Conservation (phyloP, 768 basidiomycete genomes). For the Lactifluus echinatus region DNA sequence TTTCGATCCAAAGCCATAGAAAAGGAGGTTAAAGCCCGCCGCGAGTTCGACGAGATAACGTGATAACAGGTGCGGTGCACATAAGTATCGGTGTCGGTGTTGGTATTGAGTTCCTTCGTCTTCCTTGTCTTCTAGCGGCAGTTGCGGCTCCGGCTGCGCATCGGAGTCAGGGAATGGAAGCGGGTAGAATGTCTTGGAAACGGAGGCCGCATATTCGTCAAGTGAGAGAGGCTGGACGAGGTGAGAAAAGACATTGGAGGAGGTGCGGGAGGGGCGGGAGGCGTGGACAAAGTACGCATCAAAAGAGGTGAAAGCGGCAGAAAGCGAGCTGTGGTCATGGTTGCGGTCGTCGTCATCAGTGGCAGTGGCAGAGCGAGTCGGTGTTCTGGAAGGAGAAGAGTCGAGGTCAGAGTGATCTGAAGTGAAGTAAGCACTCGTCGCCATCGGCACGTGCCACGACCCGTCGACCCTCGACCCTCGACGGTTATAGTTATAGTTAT, state of each 20-base stretch:
- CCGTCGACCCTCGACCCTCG: too few relatives aligned
- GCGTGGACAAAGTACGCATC: slow-evolving; percentile 78
- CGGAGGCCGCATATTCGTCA: slow-evolving; percentile 44
- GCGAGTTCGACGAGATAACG: slow-evolving; percentile 64
- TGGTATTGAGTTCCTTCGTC: too few relatives aligned
- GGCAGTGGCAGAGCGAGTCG: slow-evolving; percentile 18
- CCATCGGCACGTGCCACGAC: too few relatives aligned
- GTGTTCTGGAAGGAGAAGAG: slow-evolving; percentile 11
- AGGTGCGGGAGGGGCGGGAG: slow-evolving; percentile 59
- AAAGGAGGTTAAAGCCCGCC: slow-evolving; percentile 80
- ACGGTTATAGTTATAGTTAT: too few relatives aligned
- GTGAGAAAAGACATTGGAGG: slow-evolving; percentile 69
- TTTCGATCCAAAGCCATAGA: slow-evolving; percentile 90
- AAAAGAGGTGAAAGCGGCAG: slow-evolving; percentile 67
- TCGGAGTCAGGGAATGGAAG: slow-evolving; percentile 23
- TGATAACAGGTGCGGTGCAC: slow-evolving; percentile 36
- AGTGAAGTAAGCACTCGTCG: background rate
- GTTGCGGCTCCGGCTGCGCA: slow-evolving; percentile 23
- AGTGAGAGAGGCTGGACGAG: slow-evolving; percentile 62
- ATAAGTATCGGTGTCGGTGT: too few relatives aligned
- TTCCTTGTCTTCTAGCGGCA: slow-evolving; percentile 23
- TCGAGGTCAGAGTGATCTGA: slow-evolving; percentile 13
- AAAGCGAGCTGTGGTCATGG: slow-evolving; percentile 37
- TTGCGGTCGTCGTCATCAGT: slow-evolving; percentile 23
- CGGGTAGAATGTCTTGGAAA: slow-evolving; percentile 24